Evolutionary conservation across 805 yeast genomes (phyloP).

Genomic region (Debaryomyces castellii): DNA sequence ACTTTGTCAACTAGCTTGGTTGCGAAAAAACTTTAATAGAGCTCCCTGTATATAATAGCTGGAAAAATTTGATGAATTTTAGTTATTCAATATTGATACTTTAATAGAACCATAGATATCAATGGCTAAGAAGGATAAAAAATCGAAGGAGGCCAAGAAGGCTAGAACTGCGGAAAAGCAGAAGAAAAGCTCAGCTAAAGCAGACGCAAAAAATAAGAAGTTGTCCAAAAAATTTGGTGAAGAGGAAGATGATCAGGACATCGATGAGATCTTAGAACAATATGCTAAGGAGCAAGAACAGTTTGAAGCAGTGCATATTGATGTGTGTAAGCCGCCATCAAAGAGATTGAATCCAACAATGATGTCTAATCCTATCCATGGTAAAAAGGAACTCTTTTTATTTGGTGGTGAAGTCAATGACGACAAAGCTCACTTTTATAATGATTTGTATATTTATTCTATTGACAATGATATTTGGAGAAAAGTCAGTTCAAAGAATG

Average conservation of each 20-base stretch:
- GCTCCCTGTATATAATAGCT: not conserved
- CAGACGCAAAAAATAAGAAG: slow-evolving; percentile 73
- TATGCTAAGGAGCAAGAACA: slow-evolving; percentile 78
- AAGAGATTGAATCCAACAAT: slow-evolving; percentile 73
- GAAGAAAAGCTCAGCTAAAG: slow-evolving; percentile 71
- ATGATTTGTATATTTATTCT: slow-evolving; percentile 73
- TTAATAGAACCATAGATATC: not conserved
- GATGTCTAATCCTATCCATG: slow-evolving; percentile 72
- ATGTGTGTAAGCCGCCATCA: slow-evolving; percentile 57
- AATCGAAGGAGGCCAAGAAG: slow-evolving; percentile 88
- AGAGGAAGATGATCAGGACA: slow-evolving; percentile 80
- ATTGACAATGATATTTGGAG: slow-evolving; percentile 84
- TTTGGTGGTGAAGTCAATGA: slow-evolving; percentile 86
- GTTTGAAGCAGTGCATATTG: slow-evolving; percentile 69
- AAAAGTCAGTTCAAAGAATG: slow-evolving; percentile 70
- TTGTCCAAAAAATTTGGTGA: slow-evolving; percentile 72
- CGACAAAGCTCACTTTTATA: slow-evolving; percentile 65
- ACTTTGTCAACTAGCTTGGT: too few species aligned
- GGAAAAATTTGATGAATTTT: not conserved
- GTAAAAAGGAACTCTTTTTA: slow-evolving; percentile 71
- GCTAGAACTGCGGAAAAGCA: slow-evolving; percentile 82
- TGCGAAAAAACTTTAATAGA: not conserved
- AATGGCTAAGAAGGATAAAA: slow-evolving; percentile 88
- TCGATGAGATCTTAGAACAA: slow-evolving; percentile 78
- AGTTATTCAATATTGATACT: not conserved